phyloP scores from a whole-genome alignment of 495 filamentous ascomycete species.

The Neurospora discreta region DNA sequence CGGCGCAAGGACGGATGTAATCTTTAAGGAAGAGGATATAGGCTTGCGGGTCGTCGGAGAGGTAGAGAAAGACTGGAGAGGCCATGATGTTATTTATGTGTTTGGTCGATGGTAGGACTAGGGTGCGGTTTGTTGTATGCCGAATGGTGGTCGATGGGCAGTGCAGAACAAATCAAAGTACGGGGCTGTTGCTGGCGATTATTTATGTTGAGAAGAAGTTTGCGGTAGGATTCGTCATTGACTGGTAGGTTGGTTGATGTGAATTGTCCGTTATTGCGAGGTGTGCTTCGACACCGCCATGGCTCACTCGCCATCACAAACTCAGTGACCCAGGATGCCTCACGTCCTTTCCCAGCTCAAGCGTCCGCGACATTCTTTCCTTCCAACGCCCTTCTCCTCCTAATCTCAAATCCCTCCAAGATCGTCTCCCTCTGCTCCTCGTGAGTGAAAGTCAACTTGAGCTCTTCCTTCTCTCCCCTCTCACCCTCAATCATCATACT shows the following conservation, averaged over 20 bases:
- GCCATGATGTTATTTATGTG: background rate
- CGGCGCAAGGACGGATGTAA: background rate
- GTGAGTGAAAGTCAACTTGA: constrained; percentile 23
- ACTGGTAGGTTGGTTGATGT: background rate
- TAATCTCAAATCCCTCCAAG: constrained; percentile 20
- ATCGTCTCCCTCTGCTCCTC: constrained; percentile 15
- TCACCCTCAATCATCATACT: constrained; percentile 1
- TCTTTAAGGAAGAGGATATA: background rate
- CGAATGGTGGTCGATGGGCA: background rate
- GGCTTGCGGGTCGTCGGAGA: background rate
- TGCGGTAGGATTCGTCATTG: background rate
- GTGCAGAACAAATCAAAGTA: background rate
- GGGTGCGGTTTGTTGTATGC: too few species aligned
- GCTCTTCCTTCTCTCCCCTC: constrained; percentile 5
- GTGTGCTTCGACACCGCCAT: background rate
- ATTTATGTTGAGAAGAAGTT: background rate
- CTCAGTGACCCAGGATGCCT: background rate
- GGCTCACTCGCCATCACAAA: too few species aligned
- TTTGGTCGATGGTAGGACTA: background rate
- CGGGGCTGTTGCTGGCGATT: background rate
- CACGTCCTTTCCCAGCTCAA: background rate
- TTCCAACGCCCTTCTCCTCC: constrained; percentile 4
- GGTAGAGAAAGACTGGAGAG: background rate
- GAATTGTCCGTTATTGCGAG: too few species aligned
- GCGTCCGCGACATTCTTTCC: background rate